Percentiles rank a stretch among this genome's conserved stretches.
Evolutionary conservation across 2,329 filamentous ascomycete species (phyloP).

Genomic region (Piedraia hortae): DNA sequence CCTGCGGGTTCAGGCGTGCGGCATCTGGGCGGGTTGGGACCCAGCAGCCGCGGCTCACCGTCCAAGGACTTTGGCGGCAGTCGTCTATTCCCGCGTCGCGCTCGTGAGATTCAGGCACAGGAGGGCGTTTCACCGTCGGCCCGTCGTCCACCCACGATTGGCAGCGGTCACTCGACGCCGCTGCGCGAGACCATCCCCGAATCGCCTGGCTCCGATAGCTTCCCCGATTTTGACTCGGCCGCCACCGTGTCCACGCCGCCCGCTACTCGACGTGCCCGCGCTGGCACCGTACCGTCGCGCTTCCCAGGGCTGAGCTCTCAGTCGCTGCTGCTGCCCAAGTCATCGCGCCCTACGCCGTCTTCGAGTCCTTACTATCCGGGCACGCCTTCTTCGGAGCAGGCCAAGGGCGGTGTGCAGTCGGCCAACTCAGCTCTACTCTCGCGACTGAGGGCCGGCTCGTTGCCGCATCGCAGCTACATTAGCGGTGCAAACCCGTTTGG

Average conservation of each 20-base stretch:
- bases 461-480: conserved; percentile 60
- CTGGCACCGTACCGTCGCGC: conserved; percentile 84
- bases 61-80: conserved; percentile 59
- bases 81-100: conserved; percentile 76
- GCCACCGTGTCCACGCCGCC: conserved; percentile 6
- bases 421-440: conserved; percentile 49
- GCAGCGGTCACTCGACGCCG: conserved; percentile 85
- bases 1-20: conserved; percentile 34
- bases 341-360: conserved; percentile 60
- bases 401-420: conserved; percentile 21
- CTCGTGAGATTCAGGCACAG: conserved; percentile 88
- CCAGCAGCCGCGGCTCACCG: conserved; percentile 82
- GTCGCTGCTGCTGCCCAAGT: conserved; percentile 38
- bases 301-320: conserved; percentile 53
- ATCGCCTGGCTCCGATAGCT: conserved; percentile 73
- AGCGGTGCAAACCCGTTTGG: conserved; percentile 43
- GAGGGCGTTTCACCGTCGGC: conserved; percentile 51
- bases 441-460: conserved; percentile 68
- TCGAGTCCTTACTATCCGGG: conserved; percentile 64
- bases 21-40: conserved; percentile 36
- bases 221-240: conserved; percentile 51
- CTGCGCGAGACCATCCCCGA: conserved; percentile 93
- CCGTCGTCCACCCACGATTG: conserved; percentile 87
- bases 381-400: conserved; percentile 12
- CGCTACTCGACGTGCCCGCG: conserved; percentile 42